phyloP scores from a whole-genome alignment of 2,329 filamentous ascomycete species.

The Phialophora chinensis region DNA sequence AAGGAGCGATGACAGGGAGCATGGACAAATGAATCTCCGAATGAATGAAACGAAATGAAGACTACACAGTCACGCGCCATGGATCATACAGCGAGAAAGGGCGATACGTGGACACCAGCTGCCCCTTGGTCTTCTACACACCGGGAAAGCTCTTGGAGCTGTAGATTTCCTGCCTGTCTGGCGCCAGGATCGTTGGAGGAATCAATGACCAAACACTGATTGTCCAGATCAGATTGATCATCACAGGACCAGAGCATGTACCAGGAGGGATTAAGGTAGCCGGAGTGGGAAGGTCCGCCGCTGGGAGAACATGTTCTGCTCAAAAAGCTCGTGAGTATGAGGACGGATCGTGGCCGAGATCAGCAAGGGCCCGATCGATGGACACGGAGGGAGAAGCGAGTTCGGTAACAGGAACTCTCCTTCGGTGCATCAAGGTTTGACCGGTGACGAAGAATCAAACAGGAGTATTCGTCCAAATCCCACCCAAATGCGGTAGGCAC shows the following conservation, averaged over 20 bases:
- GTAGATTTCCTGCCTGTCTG: not conserved
- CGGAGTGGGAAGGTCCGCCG: not conserved
- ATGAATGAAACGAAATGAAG: not conserved
- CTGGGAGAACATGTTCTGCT: not conserved
- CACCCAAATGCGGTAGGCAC: not conserved
- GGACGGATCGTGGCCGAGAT: not conserved
- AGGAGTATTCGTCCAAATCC: not conserved
- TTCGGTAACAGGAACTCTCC: not conserved
- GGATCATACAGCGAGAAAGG: not conserved
- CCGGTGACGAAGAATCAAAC: not conserved
- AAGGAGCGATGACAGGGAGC: not conserved
- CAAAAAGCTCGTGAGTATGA: not conserved
- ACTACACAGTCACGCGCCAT: not conserved
- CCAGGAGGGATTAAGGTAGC: not conserved
- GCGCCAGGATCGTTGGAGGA: not conserved
- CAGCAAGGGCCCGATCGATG: not conserved
- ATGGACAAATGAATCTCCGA: not conserved
- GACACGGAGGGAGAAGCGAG: not conserved
- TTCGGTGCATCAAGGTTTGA: not conserved
- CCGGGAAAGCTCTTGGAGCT: not conserved
- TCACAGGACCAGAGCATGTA: not conserved
- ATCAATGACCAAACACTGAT: not conserved
- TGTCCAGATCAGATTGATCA: not conserved
- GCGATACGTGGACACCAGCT: not conserved
- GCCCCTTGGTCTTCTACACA: not conserved